Percentiles rank a stretch among this genome's conserved stretches.
These are phyloP conservation scores for Suillus luteus DNA, from an alignment of 768 basidiomycete species.

Conservation along the genomic window DNA sequence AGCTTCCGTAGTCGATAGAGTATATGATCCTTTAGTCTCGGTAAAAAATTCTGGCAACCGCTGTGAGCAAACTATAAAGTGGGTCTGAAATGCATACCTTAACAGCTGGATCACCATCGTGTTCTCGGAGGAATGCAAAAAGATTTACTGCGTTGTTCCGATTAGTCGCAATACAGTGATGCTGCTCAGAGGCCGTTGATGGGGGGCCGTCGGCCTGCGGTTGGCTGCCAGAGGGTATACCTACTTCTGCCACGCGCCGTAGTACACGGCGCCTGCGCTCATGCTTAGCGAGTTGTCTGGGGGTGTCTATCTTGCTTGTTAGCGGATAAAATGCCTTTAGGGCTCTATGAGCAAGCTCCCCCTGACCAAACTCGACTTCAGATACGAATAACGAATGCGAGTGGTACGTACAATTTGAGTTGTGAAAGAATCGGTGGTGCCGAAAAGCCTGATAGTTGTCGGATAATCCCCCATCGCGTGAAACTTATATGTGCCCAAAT, in stretches of 20 bases:
- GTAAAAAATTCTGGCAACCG: too few relatives aligned
- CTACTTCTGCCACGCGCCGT: not conserved
- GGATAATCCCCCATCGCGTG: slow-evolving; percentile 21
- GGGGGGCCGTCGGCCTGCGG: fast-evolving
- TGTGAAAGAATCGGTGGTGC: slow-evolving; percentile 40
- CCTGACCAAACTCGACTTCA: not conserved
- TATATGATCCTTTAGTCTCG: too few relatives aligned
- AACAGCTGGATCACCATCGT: slow-evolving; percentile 30
- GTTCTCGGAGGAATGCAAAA: slow-evolving; percentile 9
- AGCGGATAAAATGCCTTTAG: not conserved
- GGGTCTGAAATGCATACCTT: slow-evolving; percentile 4
- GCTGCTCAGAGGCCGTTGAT: slow-evolving; percentile 4
- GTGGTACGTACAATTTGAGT: slow-evolving; percentile 33
- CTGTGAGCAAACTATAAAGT: not conserved
- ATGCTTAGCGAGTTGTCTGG: not conserved
- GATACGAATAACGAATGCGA: too few relatives aligned
- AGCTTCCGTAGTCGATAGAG: too few relatives aligned
- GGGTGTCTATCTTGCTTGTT: not conserved
- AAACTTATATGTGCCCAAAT: slow-evolving; percentile 18
- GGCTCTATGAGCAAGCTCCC: not conserved
- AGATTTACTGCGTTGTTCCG: not conserved
- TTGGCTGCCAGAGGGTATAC: not conserved
- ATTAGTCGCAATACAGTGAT: slow-evolving; percentile 23
- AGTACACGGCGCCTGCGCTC: not conserved
- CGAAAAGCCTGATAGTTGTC: slow-evolving; percentile 18